Evolutionary conservation across 306 rosid species (phyloP).

Genomic region (Rosa multiflora): DNA sequence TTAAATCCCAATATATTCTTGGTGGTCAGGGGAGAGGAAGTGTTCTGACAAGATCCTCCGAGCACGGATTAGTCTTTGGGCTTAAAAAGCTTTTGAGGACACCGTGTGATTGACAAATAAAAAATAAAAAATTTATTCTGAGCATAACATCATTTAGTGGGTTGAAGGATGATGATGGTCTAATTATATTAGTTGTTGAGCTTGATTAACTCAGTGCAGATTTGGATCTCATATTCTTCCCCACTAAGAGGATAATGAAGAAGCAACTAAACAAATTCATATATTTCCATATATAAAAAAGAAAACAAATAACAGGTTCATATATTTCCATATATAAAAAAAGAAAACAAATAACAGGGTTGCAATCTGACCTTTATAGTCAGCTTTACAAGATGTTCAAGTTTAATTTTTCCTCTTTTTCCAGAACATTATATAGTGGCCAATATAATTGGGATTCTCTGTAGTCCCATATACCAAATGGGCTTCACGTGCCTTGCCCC

Average conservation of each 20-base stretch:
- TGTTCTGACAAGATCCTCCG: too few species aligned
- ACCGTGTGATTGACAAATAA: too few species aligned
- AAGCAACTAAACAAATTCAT: not conserved
- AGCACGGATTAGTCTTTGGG: too few species aligned
- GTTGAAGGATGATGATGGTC: not conserved
- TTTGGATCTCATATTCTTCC: not conserved
- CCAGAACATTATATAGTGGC: constrained; percentile 17
- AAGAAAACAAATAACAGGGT: not conserved
- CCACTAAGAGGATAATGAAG: not conserved
- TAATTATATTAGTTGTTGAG: not conserved
- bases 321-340: not conserved
- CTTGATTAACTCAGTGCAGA: not conserved
- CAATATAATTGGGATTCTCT: constrained; percentile 4
- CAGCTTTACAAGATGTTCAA: constrained; percentile 12
- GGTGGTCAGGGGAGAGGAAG: too few species aligned
- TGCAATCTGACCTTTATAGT: not conserved
- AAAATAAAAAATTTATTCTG: not conserved
- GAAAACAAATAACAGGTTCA: not conserved
- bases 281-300: not conserved
- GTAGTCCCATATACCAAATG: constrained; percentile 32
- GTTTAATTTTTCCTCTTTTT: not conserved
- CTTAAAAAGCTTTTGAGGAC: too few species aligned
- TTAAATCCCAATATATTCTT: too few species aligned
- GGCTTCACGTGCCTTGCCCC: constrained; percentile 50
- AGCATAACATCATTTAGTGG: constrained; percentile 6